phyloP scores from a whole-genome alignment of 352 stramenopile species.

The Pythium insidiosum region DNA sequence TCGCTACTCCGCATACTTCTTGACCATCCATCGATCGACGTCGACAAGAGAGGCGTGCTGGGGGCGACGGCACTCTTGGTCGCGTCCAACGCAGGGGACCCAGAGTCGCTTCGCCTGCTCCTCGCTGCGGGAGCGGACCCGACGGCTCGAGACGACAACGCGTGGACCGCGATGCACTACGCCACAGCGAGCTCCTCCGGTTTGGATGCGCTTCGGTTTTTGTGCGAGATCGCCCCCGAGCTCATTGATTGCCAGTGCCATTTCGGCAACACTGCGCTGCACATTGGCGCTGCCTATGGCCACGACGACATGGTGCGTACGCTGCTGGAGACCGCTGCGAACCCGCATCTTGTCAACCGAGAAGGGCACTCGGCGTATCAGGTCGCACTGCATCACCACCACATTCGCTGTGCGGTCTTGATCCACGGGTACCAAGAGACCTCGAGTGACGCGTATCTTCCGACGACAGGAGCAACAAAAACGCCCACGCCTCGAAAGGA shows the following conservation, averaged over 20 bases:
- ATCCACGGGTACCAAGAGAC: conserved; percentile 51
- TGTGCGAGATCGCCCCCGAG: conserved; percentile 42
- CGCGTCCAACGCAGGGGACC: conserved; percentile 49
- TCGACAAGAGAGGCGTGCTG: conserved; percentile 34
- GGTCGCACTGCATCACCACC: conserved; percentile 43
- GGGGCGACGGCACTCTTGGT: conserved; percentile 50
- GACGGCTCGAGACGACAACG: conserved; percentile 35
- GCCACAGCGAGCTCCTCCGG: conserved; percentile 32
- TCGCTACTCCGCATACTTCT: conserved; percentile 21
- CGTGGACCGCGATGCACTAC: conserved; percentile 61
- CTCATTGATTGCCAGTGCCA: conserved; percentile 36
- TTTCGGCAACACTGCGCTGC: conserved; percentile 55
- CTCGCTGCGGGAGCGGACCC: conserved; percentile 25
- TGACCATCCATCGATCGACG: conserved; percentile 12
- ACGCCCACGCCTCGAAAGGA: background rate
- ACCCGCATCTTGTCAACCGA: conserved; percentile 29
- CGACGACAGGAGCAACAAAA: no score
- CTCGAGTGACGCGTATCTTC: conserved; percentile 19
- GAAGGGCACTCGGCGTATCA: conserved; percentile 40
- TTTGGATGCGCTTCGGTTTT: conserved; percentile 32
- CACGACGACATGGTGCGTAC: conserved; percentile 38
- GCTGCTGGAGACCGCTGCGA: conserved; percentile 51
- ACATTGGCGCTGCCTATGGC: conserved; percentile 50
- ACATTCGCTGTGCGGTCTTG: conserved; percentile 39
- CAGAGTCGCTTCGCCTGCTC: conserved; percentile 37